These are phyloP conservation scores for Boletus coccyginus DNA, from an alignment of 768 basidiomycete genomes.

Conservation along the genomic window DNA sequence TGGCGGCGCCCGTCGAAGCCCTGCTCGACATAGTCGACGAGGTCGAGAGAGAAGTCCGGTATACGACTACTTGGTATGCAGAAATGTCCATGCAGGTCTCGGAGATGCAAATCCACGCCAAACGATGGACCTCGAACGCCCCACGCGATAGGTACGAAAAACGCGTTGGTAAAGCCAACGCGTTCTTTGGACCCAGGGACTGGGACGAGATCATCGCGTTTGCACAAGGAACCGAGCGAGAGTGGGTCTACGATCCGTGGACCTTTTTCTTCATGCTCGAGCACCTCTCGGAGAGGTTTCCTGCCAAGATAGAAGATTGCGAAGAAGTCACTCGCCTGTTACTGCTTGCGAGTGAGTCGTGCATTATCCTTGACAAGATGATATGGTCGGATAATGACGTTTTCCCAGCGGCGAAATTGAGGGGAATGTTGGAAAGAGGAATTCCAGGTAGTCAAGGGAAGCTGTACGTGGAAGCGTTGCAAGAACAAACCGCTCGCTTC, in stretches of 20 bases:
- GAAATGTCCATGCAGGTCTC: background rate
- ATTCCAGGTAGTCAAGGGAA: background rate
- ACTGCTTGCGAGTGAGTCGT: background rate
- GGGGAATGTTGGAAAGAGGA: background rate
- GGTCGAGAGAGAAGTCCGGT: background rate
- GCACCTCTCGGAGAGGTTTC: background rate
- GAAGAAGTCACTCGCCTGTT: background rate
- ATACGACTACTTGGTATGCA: background rate
- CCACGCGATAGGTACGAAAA: background rate
- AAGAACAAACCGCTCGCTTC: background rate
- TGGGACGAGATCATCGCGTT: conserved; percentile 3
- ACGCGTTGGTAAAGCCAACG: background rate
- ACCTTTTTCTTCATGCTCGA: background rate
- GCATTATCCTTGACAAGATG: no score
- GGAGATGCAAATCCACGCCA: background rate
- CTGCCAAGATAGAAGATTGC: background rate
- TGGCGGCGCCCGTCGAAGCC: background rate
- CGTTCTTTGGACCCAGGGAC: background rate
- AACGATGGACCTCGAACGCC: background rate
- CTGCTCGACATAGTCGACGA: background rate
- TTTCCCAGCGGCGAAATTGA: background rate
- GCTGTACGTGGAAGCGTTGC: background rate
- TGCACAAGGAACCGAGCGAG: background rate
- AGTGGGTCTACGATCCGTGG: background rate
- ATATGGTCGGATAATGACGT: background rate